phyloP scores from a whole-genome alignment of 495 filamentous ascomycete genomes.

The Jackrogersella minutella region DNA sequence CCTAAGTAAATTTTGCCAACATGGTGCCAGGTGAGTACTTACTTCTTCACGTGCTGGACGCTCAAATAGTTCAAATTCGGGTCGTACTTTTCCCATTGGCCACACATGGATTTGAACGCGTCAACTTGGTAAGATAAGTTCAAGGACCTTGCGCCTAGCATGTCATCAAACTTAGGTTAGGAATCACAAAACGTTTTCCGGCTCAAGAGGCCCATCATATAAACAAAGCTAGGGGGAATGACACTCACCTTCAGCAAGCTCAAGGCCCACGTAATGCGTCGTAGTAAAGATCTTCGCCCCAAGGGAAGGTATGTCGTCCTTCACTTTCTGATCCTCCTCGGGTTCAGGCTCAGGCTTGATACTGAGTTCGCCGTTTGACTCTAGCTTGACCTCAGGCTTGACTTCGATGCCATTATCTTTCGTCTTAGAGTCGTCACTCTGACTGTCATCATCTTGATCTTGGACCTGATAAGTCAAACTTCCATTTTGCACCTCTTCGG shows the following conservation, averaged over 20 bases:
- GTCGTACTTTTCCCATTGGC: constrained; percentile 70
- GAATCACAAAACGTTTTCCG: constrained; percentile 43
- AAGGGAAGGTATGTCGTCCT: constrained; percentile 15
- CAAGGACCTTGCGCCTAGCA: constrained; percentile 62
- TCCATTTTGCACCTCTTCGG: constrained; percentile 74
- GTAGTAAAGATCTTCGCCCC: constrained; percentile 74
- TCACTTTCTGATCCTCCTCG: constrained; percentile 41
- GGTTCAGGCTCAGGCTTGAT: constrained; percentile 50
- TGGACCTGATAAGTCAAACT: constrained; percentile 72
- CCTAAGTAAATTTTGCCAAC: constrained; percentile 34
- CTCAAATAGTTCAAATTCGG: constrained; percentile 61
- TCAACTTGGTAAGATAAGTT: constrained; percentile 76
- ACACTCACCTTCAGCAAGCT: constrained; percentile 69
- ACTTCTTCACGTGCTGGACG: constrained; percentile 81
- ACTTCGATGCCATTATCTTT: constrained; percentile 60
- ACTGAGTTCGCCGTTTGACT: constrained; percentile 47
- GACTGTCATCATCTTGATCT: constrained; percentile 57
- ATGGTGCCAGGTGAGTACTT: constrained; percentile 39
- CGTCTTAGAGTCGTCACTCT: constrained; percentile 39
- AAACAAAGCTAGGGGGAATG: constrained; percentile 53
- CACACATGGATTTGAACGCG: constrained; percentile 76
- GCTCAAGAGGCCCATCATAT: constrained; percentile 61
- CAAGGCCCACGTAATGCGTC: constrained; percentile 87
- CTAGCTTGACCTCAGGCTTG: constrained; percentile 32
- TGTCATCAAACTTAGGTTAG: constrained; percentile 46